Percentiles rank a stretch among this genome's conserved stretches.
Evolutionary conservation across 2,329 filamentous ascomycete species (phyloP).

Genomic region (Claviceps quebecensis): DNA sequence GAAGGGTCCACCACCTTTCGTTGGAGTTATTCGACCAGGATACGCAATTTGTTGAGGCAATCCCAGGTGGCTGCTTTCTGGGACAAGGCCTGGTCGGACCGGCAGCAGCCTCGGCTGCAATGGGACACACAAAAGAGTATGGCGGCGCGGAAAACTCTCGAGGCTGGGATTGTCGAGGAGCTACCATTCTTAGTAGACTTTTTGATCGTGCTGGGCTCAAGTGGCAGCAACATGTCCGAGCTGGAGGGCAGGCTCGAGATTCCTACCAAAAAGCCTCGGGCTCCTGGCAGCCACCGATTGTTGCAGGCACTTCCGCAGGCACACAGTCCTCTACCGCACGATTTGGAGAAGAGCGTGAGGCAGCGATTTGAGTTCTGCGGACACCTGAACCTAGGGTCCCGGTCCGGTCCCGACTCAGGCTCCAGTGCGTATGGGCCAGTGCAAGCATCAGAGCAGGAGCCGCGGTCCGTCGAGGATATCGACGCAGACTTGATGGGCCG

Average conservation of each 20-base stretch:
- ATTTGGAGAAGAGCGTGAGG: neutral
- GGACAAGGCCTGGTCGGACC: conserved; percentile 22
- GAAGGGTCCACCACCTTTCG: conserved; percentile 24
- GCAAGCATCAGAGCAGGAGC: conserved; percentile 1
- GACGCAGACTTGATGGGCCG: neutral
- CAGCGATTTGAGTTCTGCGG: conserved; percentile 1
- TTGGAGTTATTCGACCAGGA: conserved; percentile 30
- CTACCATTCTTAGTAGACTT: conserved; percentile 24
- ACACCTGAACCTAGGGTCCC: neutral
- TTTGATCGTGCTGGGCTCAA: conserved; percentile 23
- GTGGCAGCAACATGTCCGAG: neutral
- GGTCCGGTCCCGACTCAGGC: neutral
- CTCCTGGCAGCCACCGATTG: neutral
- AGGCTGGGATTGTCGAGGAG: conserved; percentile 30
- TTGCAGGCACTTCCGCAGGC: neutral
- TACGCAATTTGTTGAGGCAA: conserved; percentile 31
- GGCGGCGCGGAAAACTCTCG: conserved; percentile 28
- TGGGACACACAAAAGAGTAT: conserved; percentile 30
- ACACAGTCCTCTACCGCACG: conserved; percentile 1
- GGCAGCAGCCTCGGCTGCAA: conserved; percentile 19
- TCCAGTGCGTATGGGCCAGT: neutral
- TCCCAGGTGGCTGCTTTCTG: conserved; percentile 22
- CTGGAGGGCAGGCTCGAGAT: conserved; percentile 2
- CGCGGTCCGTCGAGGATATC: conserved; percentile 4
- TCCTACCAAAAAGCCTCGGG: conserved; percentile 6